Percentiles rank a stretch among this genome's conserved stretches.
Evolutionary conservation across 1,139 yeast species (phyloP).

Genomic region (Chernovozyma aurita): DNA sequence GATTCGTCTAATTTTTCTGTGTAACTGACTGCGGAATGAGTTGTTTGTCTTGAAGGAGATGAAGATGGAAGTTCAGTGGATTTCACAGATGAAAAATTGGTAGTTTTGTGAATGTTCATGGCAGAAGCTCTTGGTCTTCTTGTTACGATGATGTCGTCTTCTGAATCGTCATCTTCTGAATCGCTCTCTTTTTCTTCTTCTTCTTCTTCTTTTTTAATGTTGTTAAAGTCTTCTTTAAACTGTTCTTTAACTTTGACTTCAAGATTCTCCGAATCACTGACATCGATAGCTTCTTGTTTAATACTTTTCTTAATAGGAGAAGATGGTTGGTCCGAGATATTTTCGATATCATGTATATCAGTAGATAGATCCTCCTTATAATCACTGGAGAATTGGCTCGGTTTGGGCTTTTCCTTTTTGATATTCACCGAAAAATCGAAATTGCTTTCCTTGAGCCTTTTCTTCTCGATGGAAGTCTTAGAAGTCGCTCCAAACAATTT

Average conservation of each 20-base stretch:
- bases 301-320: constrained; percentile 18
- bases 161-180: constrained; percentile 34
- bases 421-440: constrained; percentile 27
- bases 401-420: constrained; percentile 13
- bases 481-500: constrained; percentile 10
- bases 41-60: constrained; percentile 18
- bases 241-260: constrained; percentile 11
- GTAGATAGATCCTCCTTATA: background rate
- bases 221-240: background rate
- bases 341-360: background rate
- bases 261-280: constrained; percentile 13
- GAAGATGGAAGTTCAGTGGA: constrained; percentile 16
- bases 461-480: constrained; percentile 12
- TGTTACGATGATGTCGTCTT: constrained; percentile 49
- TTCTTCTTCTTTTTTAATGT: constrained; percentile 7
- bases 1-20: constrained; percentile 45
- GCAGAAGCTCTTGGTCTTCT: constrained; percentile 42
- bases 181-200: constrained; percentile 13
- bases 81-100: constrained; percentile 19
- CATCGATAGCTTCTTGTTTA: constrained; percentile 5
- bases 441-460: constrained; percentile 8
- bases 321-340: constrained; percentile 22
- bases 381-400: background rate
- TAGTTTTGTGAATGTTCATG: constrained; percentile 18
- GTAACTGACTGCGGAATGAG: constrained; percentile 18